Percentiles rank a stretch among this genome's conserved stretches.
Conservation (phyloP, 768 basidiomycete genomes). For the Termitomyces heimii region DNA sequence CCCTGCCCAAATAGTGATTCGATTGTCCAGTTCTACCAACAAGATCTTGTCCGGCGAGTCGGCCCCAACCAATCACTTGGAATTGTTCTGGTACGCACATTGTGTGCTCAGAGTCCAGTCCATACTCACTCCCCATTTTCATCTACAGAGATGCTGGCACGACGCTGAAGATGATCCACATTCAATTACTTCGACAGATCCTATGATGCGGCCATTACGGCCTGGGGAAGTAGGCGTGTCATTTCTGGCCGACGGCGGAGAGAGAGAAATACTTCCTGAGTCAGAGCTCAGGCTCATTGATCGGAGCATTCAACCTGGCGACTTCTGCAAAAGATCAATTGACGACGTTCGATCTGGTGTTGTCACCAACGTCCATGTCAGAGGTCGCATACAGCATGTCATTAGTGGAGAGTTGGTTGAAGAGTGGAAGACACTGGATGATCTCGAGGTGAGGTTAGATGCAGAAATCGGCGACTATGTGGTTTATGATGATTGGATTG, state of each 20-base stretch:
- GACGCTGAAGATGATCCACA: slow-evolving; percentile 70
- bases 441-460: slow-evolving; percentile 50
- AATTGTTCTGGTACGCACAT: slow-evolving; percentile 55
- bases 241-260: slow-evolving; percentile 42
- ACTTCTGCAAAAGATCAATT: slow-evolving; percentile 74
- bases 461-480: slow-evolving; percentile 82
- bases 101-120: not conserved
- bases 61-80: slow-evolving; percentile 39
- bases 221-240: slow-evolving; percentile 83
- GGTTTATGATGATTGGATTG: slow-evolving; percentile 80
- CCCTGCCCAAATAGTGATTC: not conserved
- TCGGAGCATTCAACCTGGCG: slow-evolving; percentile 72
- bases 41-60: slow-evolving; percentile 56
- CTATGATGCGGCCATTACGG: slow-evolving; percentile 67
- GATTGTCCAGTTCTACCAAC: slow-evolving; percentile 50
- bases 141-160: slow-evolving; percentile 76
- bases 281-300: slow-evolving; percentile 65
- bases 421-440: slow-evolving; percentile 57
- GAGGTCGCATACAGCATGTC: slow-evolving; percentile 69
- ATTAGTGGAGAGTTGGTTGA: slow-evolving; percentile 55
- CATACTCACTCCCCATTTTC: not conserved
- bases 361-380: slow-evolving; percentile 55
- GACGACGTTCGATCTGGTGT: slow-evolving; percentile 75
- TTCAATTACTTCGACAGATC: slow-evolving; percentile 43
- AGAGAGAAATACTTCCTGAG: slow-evolving; percentile 70